Percentiles rank a stretch among this genome's conserved stretches.
Evolutionary conservation across 2,329 filamentous ascomycete species (phyloP).

Genomic region (Ophiosphaerella narmari): DNA sequence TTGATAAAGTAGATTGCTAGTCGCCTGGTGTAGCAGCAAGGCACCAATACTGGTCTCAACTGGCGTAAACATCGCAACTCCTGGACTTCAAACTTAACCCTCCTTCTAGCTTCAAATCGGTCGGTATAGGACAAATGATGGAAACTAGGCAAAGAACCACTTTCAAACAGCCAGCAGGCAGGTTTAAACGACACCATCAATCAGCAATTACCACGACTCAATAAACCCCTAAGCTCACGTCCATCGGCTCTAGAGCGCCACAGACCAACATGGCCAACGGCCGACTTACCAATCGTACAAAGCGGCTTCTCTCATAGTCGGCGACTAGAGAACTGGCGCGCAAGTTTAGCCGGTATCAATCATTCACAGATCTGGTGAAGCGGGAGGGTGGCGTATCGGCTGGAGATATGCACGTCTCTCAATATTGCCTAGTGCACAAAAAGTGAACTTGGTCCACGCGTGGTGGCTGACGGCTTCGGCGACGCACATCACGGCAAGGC

Average conservation of each 20-base stretch:
- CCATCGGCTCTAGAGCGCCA: background rate
- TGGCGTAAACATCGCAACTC: constrained; percentile 57
- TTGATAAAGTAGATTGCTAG: constrained; percentile 55
- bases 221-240: constrained; percentile 1
- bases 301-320: constrained; percentile 14
- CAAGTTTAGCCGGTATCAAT: constrained; percentile 14
- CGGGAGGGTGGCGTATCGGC: constrained; percentile 16
- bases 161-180: background rate
- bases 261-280: constrained; percentile 12
- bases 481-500: constrained; percentile 4
- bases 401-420: constrained; percentile 9
- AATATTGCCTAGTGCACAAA: constrained; percentile 13
- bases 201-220: no score
- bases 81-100: background rate
- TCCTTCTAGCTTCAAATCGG: background rate
- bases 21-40: constrained; percentile 56
- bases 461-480: constrained; percentile 15
- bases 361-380: constrained; percentile 2
- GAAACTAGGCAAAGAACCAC: background rate
- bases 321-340: constrained; percentile 18
- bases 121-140: background rate
- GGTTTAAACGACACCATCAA: background rate
- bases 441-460: constrained; percentile 17
- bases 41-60: constrained; percentile 58
- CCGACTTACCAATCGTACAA: constrained; percentile 14